Evolutionary conservation across 1,284 basidiomycete species (phyloP).

Genomic region (Schizophyllum commune): DNA sequence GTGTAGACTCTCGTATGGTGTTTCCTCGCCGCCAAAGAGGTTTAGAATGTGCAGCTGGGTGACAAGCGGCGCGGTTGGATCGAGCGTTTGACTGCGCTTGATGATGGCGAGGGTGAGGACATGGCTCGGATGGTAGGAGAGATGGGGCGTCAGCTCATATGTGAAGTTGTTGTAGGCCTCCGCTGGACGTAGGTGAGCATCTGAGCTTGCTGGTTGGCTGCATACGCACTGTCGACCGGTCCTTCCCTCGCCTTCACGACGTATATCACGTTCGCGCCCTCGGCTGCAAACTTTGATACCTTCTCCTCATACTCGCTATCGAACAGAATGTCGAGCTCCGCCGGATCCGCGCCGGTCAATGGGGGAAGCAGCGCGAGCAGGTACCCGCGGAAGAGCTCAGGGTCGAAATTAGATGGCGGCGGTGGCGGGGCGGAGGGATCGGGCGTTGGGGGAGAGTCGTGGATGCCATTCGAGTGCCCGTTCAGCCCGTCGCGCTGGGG

Average conservation of each 20-base stretch:
- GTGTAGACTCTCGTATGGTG: constrained; percentile 94
- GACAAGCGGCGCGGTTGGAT: constrained; percentile 72
- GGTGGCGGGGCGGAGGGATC: not conserved
- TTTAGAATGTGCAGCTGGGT: constrained; percentile 90
- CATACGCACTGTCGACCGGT: not conserved
- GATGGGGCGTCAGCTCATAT: constrained; percentile 65
- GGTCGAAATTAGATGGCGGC: constrained; percentile 36
- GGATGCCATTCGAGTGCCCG: not conserved
- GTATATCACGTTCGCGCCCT: constrained; percentile 68
- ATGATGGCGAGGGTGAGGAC: constrained; percentile 89
- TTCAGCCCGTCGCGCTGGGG: not conserved
- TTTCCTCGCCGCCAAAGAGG: constrained; percentile 84
- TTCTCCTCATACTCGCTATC: constrained; percentile 70
- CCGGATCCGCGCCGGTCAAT: constrained; percentile 54
- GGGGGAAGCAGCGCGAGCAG: constrained; percentile 67
- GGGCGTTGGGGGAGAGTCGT: not conserved
- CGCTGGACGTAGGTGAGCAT: not conserved
- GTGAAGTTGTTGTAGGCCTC: not conserved
- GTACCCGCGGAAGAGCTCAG: constrained; percentile 58
- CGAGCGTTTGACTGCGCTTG: constrained; percentile 77
- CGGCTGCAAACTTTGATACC: constrained; percentile 64
- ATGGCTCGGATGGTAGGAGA: constrained; percentile 78
- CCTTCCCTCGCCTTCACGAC: constrained; percentile 47
- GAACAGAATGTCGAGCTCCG: constrained; percentile 63
- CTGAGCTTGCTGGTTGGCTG: not conserved